Conservation (phyloP, 192 early-diverging fungal species). For the Anaeromyces robustus region DNA sequence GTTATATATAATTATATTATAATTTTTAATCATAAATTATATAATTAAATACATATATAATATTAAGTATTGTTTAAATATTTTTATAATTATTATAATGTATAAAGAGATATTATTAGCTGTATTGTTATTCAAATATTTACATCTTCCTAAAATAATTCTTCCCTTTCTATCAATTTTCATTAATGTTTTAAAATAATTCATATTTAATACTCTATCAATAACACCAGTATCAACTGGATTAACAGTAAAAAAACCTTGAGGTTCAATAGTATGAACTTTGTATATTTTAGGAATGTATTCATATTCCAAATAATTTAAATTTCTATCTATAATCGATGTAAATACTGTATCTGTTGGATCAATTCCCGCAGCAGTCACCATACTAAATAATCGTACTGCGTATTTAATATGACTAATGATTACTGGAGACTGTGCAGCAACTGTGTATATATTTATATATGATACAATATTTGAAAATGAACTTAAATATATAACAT, state of each 20-base stretch:
- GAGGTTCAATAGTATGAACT: neutral
- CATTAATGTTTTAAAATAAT: neutral
- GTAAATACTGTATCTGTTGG: neutral
- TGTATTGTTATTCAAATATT: neutral
- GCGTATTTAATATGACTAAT: neutral
- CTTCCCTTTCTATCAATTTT: neutral
- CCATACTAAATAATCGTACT: neutral
- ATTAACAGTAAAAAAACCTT: neutral
- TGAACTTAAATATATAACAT: neutral
- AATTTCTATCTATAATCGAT: neutral
- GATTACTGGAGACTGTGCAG: neutral
- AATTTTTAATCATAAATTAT: no score
- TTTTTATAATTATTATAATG: neutral
- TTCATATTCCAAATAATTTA: neutral
- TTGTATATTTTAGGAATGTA: neutral
- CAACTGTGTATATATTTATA: neutral
- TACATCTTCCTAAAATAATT: neutral
- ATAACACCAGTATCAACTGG: neutral
- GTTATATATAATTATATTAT: neutral
- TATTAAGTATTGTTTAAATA: neutral
- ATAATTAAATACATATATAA: no score
- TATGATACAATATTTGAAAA: neutral
- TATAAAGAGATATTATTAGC: neutral
- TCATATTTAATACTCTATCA: neutral
- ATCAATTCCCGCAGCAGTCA: neutral